Evolutionary conservation across 768 basidiomycete genomes (phyloP), one percentile per base, ranked within the genome.

Genomic region (Auricularia heimuer): DNA sequence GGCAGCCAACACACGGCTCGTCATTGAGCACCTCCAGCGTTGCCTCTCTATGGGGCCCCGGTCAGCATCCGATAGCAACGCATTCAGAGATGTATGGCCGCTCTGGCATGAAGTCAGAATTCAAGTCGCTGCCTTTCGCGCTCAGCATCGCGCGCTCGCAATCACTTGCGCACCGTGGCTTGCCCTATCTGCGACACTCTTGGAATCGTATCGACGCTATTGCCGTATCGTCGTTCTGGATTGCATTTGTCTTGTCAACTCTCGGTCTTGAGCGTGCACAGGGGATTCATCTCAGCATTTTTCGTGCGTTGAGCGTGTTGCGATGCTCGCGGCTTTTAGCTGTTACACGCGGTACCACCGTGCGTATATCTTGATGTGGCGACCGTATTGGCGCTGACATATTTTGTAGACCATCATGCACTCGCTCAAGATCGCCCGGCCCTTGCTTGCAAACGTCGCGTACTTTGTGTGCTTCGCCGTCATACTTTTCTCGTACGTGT

Each of bases 391-490:
- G 14, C n/a, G 1, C 33, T 29, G 6, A 3, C 39, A 12, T 24
- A 4, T 66, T 65, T 61, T 58, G 12, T 68, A 85, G 80, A 89
- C 94, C 0, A 97, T 98, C 71, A 88, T 98, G 80, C 89, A 87
- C 65, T 94, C 92, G 2, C 78, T 98, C 64, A 98, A 98, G 76
- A 87, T 85, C 1, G 94, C 95, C 0, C 84, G 88, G 29, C 94
- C 95, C 0, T 77, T 97, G n/a, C 83, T 98, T 8, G 85, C 93
- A 3, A 88, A 87, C 65, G 94, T 98, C 3, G 85, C 93, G 0
- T 90, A 91, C 73, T 98, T 98, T 71, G 89, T 97, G 16, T 68
- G 94, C 24, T 98, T 98, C 70, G 94, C 94, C 0, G 88, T 94
- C 78, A 76, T 85, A 12, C 71, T 98, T 4, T 97, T 98, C 75